These are phyloP conservation scores for Cladochytrium replicatum DNA, from an alignment of 192 early-diverging fungal genomes.

Conservation along the genomic window DNA sequence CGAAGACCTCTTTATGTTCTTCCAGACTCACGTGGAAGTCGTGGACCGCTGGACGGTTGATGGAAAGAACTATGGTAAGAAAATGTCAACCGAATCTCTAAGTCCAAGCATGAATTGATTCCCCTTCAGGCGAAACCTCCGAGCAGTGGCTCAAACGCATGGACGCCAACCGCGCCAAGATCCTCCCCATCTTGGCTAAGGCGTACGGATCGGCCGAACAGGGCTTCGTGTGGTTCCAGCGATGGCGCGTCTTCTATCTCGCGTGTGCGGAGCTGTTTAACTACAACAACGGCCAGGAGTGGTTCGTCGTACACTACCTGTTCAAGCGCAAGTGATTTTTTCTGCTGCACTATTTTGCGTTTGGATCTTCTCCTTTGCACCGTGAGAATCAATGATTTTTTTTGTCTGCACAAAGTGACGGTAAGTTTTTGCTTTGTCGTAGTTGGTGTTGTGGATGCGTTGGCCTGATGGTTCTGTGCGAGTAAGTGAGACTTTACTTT, in stretches of 20 bases:
- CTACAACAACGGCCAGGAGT: slow-evolving; percentile 46
- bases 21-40: slow-evolving; percentile 45
- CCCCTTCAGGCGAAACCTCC: slow-evolving; percentile 21
- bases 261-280: slow-evolving; percentile 44
- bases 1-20: slow-evolving; percentile 47
- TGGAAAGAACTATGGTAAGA: slow-evolving; percentile 42
- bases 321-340: slow-evolving; percentile 37
- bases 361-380: no score
- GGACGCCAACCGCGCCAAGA: slow-evolving; percentile 32
- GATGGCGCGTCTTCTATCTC: slow-evolving; percentile 58
- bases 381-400: no score
- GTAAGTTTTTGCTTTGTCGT: no score
- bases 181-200: slow-evolving; percentile 28
- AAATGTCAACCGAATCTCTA: not conserved
- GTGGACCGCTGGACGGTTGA: slow-evolving; percentile 50
- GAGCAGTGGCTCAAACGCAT: slow-evolving; percentile 45
- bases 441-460: no score
- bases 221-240: slow-evolving; percentile 45
- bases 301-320: slow-evolving; percentile 53
- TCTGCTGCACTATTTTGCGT: no score
- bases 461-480: no score
- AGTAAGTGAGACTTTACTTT: no score
- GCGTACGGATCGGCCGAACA: slow-evolving; percentile 33
- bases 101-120: not conserved
- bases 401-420: no score